Conservation (phyloP, 148 eudicot genomes). For the Chenopodium formosanum region DNA sequence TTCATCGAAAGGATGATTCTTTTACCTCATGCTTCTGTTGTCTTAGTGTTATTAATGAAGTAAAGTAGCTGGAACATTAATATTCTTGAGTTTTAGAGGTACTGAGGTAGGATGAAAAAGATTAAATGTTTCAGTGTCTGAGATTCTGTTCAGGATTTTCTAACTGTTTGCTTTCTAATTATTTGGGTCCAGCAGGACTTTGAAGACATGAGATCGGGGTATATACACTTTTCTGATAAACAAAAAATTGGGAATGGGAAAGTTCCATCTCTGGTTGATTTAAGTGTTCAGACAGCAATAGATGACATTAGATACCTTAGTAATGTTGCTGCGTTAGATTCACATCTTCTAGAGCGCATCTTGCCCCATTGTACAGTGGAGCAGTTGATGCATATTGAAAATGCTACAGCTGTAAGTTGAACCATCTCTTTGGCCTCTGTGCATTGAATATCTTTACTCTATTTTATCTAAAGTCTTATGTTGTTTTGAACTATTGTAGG, state of each 20-base stretch:
- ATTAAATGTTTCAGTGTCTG: background rate
- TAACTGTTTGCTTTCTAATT: background rate
- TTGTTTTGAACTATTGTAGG: conserved; percentile 45
- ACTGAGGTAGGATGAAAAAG: background rate
- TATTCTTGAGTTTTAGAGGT: background rate
- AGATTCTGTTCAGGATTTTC: background rate
- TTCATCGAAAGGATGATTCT: background rate
- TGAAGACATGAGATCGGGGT: conserved; percentile 34
- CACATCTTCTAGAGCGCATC: conserved; percentile 68
- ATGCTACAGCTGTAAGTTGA: conserved; percentile 63
- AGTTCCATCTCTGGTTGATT: conserved; percentile 72
- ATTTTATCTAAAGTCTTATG: background rate
- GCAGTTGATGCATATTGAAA: conserved; percentile 75
- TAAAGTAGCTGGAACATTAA: too few species aligned
- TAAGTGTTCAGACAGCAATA: conserved; percentile 77
- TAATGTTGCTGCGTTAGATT: conserved; percentile 73
- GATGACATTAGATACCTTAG: conserved; percentile 82
- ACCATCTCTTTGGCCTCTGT: conserved; percentile 5
- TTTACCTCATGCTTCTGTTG: background rate
- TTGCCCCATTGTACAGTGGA: conserved; percentile 83
- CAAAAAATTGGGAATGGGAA: conserved; percentile 21
- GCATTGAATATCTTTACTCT: background rate
- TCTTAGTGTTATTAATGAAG: background rate
- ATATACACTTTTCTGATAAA: conserved; percentile 26
- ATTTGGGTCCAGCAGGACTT: conserved; percentile 12